Base-by-base conservation (phyloP, 2,329 filamentous ascomycete species). In the Penicillium frequentans region DNA sequence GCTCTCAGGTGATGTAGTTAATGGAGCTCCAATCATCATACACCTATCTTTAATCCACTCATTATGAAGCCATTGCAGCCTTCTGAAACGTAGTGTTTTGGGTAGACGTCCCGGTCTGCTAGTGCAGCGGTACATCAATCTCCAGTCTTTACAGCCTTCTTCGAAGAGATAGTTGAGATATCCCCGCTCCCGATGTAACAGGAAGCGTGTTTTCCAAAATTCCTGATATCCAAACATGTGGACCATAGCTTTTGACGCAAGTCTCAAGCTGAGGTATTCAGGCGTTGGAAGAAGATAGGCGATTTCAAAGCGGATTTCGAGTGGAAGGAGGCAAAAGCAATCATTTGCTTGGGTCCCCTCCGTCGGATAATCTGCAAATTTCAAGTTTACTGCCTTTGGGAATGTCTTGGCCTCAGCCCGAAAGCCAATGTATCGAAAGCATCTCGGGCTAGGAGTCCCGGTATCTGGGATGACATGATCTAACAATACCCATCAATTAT, bases 301-400 rank as follows among this genome's bases (percentile, higher is more conserved):
- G 7, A 57, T 57, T n/a, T 49, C 31, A 29, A 57, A 37, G 11
- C 55, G 46, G 29, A 57, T 49, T 44, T 57, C 55, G 33, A 57
- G 23, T n/a, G 55, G 50, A 31, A 57, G 33, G 10, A 21, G 19
- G 23, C 10, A 23, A 23, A 42, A 42, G 5, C 9, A 42, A 6
- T 42, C 37, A 42, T 13, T 13, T 13, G 3, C n/a, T 23, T 13
- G 37, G 37, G 19, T 23, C 37, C 23, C 19, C 23, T 42, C 19
- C 5, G 23, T 42, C n/a, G 23, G 10, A 13, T 2, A 11, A 23
- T 21, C 6, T 42, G 23, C 37, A 23, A 3, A 13, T 13, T 21
- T 5, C 37, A 42, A 3, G 19, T 23, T 42, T 13, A 3, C 37
- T 42, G 37, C 37, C 19, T 23, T 42, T 42, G 37, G 37, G 19